Conservation (phyloP, 805 yeast genomes). For the Suhomyces sp. region DNA sequence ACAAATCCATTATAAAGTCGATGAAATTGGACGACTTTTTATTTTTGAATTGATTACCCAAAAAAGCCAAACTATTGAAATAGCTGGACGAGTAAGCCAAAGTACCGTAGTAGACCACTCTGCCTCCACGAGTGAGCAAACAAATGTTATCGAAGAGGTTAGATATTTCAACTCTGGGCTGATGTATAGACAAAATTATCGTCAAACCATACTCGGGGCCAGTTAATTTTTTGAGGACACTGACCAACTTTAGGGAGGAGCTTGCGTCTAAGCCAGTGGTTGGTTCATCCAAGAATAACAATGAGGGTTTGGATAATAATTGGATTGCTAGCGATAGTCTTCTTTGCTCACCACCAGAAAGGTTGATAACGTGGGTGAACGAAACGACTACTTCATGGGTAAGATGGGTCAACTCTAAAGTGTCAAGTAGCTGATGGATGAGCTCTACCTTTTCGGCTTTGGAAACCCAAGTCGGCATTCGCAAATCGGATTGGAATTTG, state of each 20-base stretch:
- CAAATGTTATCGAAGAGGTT: conserved; percentile 24
- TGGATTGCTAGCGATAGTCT: conserved; percentile 25
- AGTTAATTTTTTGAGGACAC: conserved; percentile 19
- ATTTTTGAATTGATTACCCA: background rate
- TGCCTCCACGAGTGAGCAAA: conserved; percentile 24
- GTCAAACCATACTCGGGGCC: conserved; percentile 25
- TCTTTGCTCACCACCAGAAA: conserved; percentile 29
- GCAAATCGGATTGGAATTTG: conserved; percentile 21
- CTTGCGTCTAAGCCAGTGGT: conserved; percentile 28
- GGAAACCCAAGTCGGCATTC: conserved; percentile 16
- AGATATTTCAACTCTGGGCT: conserved; percentile 24
- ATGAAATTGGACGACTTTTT: conserved; percentile 6
- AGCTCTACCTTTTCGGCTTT: conserved; percentile 13
- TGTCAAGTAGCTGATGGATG: conserved; percentile 16
- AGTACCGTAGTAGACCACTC: conserved; percentile 23
- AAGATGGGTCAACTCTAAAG: conserved; percentile 19
- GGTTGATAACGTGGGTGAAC: conserved; percentile 16
- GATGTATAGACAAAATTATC: conserved; percentile 24
- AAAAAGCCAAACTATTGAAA: conserved; percentile 10
- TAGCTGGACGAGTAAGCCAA: conserved; percentile 15
- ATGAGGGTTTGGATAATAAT: conserved; percentile 20
- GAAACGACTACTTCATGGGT: conserved; percentile 16
- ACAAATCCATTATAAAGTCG: conserved; percentile 13
- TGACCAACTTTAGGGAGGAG: conserved; percentile 23
- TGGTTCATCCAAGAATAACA: conserved; percentile 27